Evolutionary conservation across 2,329 filamentous ascomycete genomes (phyloP).

Genomic region (Alternaria postmessia): DNA sequence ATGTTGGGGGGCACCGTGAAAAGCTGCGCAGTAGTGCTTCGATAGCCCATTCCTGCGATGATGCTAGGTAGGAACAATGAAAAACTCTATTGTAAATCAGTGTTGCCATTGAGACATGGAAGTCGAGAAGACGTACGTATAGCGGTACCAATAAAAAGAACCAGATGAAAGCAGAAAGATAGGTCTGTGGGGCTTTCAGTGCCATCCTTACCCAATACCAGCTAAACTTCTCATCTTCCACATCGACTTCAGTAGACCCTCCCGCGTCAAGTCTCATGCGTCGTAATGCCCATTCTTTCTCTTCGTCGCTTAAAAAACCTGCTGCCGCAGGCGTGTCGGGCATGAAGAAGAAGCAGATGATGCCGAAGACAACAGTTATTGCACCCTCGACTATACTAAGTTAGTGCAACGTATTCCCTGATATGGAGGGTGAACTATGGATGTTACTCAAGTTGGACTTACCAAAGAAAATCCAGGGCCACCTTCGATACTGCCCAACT

Average conservation of each 20-base stretch:
- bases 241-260: slow-evolving; percentile 33
- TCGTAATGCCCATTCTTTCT: slow-evolving; percentile 34
- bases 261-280: slow-evolving; percentile 42
- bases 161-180: slow-evolving; percentile 51
- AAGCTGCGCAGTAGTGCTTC: slow-evolving; percentile 50
- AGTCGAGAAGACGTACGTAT: slow-evolving; percentile 36
- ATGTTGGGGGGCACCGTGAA: slow-evolving; percentile 56
- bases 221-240: slow-evolving; percentile 51
- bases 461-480: slow-evolving; percentile 43
- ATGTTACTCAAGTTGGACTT: not conserved
- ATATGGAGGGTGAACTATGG: not conserved
- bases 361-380: slow-evolving; percentile 48
- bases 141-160: slow-evolving; percentile 55
- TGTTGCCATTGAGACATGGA: too few species aligned
- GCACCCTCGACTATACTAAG: slow-evolving; percentile 42
- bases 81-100: slow-evolving; percentile 35
- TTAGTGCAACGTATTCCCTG: slow-evolving; percentile 27
- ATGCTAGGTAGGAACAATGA: slow-evolving; percentile 53
- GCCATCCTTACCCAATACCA: slow-evolving; percentile 54
- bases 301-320: slow-evolving; percentile 40
- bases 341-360: slow-evolving; percentile 60
- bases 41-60: slow-evolving; percentile 49
- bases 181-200: slow-evolving; percentile 44
- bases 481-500: slow-evolving; percentile 49
- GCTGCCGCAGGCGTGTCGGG: slow-evolving; percentile 57